Base-by-base conservation (phyloP, 495 filamentous ascomycete genomes). In the Aspergillus sclerotioniger region DNA sequence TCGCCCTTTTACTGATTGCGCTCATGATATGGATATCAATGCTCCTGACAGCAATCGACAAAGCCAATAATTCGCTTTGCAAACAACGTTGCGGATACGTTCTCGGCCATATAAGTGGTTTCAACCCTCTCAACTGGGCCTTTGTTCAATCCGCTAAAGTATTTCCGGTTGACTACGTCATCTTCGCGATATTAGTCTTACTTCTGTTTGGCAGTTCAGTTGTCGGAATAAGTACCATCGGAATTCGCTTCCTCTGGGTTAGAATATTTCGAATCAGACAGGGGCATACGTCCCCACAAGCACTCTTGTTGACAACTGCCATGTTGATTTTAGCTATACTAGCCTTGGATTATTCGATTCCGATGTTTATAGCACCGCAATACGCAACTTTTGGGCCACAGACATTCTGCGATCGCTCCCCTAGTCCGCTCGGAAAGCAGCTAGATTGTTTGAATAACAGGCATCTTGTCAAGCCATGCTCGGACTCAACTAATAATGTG, bases 171-270 rank as follows among this genome's bases (percentile, higher is more conserved):
- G 94, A 98, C 71, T 98, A 98, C 68, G 78, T 89, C 31, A 79
- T 98, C 33, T 95, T 94, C 76, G 85, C 89, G 0, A 72, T 92
- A 0, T 74, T 98, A 12, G 84, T 94, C 13, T 74, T 97, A 0
- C 81, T 96, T 57, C 83, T 98, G 64, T 98, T 98, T 78, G 82
- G 78, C 76, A 85, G 86, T 70, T 91, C 90, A 17, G 84, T 98
- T 51, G 84, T 90, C 25, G 95, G 94, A 44, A 85, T 97, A 41
- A 87, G 91, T 29, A 81, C 82, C 21, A 81, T 98, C 51, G 94
- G 94, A 35, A 96, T 98, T 64, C 87, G 94, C 52, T 96, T 98
- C 79, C 80, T 98, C 47, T 98, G 95, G 95, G 73, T 98, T 58
- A 85, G 80, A 50, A 80, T 98, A 51, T 98, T 97, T 80, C 86